Base-by-base conservation (phyloP, 192 early-diverging fungal genomes). In the Lobulomyces angularis region DNA sequence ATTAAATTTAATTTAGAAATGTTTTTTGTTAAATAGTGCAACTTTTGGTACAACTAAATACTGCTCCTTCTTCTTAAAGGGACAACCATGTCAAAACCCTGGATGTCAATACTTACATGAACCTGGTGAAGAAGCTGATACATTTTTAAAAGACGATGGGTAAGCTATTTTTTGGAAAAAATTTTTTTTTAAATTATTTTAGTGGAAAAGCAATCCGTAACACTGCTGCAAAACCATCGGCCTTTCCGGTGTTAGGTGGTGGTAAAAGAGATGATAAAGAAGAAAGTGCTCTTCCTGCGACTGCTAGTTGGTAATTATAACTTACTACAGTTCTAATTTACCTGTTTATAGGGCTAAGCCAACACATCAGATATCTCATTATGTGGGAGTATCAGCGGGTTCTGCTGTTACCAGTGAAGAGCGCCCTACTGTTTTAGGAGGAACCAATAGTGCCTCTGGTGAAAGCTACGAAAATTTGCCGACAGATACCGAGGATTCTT, bases 1-100 rank as follows among this genome's bases (percentile, higher is more conserved):
- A n/a, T 0, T 33, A 29, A 33, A 35, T 23, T 40, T 0, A 20
- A 14, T 43, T 37, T 40, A 8, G 7, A 24, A 18, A 27, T 22
- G 2, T 25, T 41, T 27, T 24, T 34, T 27, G n/a, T n/a, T n/a
- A n/a, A n/a, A 37, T 43, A 84, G 86, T 32, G 95, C 90, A 8
- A 90, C 90, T 0, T 90, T 84, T 64, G 95, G 95, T 16, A 90
- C 92, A 5, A 99, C 95, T 27, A 96, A 96, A 55, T 99, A 99
- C 64, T 99, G 95, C 51, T 82, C 90, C 3, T 90, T 86, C 56
- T 99, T 87, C 55, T 60, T 99, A 42, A 83, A 89, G 23, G 82
- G 77, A 51, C 83, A 89, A 48, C 54, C 72, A 3, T 98, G 95
- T 59, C 88, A 86, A 52, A 95, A 93, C 56, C 81, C 84, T 1